phyloP scores from a whole-genome alignment of 208 protist genomes.

The Leishmania martiniquensis region DNA sequence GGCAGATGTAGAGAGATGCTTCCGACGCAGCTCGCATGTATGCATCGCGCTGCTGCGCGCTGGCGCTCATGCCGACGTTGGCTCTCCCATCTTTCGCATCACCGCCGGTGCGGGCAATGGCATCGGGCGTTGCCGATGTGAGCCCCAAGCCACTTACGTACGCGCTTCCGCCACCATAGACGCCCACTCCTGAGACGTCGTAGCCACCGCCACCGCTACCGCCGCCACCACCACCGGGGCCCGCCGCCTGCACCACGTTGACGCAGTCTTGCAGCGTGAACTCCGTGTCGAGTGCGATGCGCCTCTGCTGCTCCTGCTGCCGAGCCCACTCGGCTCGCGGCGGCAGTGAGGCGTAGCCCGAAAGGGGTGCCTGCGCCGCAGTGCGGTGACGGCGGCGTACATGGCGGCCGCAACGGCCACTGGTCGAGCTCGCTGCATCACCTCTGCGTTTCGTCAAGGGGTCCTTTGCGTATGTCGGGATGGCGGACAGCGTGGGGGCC shows the following conservation, averaged over 20 bases:
- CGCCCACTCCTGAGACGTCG: not conserved
- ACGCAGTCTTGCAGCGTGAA: constrained; percentile 25
- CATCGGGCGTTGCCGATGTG: constrained; percentile 8
- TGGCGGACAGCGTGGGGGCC: constrained; percentile 4
- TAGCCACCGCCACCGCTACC: constrained; percentile 3
- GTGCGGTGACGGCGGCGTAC: not conserved
- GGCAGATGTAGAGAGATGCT: constrained; percentile 33
- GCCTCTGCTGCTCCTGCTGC: constrained; percentile 28
- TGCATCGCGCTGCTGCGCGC: not conserved
- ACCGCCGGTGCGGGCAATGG: constrained; percentile 7
- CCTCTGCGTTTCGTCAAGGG: not conserved
- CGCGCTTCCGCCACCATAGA: not conserved
- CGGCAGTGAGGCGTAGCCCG: not conserved
- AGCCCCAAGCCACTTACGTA: constrained; percentile 12
- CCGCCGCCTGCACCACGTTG: not conserved
- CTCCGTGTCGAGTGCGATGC: constrained; percentile 22
- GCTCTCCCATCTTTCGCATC: not conserved
- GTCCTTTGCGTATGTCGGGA: constrained; percentile 1
- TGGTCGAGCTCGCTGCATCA: not conserved
- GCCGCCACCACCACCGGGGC: not conserved
- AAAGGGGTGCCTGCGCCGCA: not conserved
- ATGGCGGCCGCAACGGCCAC: not conserved
- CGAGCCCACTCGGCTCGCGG: constrained; percentile 22
- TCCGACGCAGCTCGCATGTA: constrained; percentile 16
- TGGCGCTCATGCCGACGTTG: not conserved